Percentiles rank a stretch among this genome's conserved stretches.
phyloP scores from a whole-genome alignment of 2,329 filamentous ascomycete species.

The Cladosporium sp. region DNA sequence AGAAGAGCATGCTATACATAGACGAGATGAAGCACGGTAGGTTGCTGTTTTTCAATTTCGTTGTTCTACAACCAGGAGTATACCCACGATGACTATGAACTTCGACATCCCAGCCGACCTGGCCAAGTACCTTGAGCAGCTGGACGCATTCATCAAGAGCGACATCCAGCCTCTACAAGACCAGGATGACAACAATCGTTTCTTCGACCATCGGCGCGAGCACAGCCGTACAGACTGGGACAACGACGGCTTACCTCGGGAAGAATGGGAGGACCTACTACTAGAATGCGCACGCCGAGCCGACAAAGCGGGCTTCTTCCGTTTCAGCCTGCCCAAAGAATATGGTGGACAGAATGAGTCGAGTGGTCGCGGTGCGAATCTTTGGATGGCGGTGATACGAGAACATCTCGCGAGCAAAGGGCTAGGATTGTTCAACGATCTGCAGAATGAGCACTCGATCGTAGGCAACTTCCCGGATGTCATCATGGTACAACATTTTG shows the following conservation, averaged over 20 bases:
- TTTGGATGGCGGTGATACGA: constrained; percentile 61
- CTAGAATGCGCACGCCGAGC: constrained; percentile 47
- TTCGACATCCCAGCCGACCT: constrained; percentile 54
- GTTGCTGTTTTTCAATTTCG: neutral
- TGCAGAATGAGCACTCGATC: constrained; percentile 61
- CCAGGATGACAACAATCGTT: constrained; percentile 56
- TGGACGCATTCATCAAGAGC: constrained; percentile 55
- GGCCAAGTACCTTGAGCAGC: constrained; percentile 44
- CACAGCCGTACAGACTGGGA: constrained; percentile 60
- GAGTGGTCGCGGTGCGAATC: constrained; percentile 46
- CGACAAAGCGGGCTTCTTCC: constrained; percentile 58
- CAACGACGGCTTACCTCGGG: constrained; percentile 51
- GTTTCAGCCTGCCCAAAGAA: constrained; percentile 53
- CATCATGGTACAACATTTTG: constrained; percentile 60
- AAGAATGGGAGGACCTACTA: constrained; percentile 57
- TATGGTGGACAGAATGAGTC: constrained; percentile 51
- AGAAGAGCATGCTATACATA: neutral
- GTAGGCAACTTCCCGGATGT: constrained; percentile 61
- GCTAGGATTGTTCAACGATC: constrained; percentile 58
- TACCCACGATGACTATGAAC: constrained; percentile 39
- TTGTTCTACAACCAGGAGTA: neutral
- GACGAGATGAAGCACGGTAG: neutral
- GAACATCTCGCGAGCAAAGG: constrained; percentile 58
- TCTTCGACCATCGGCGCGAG: constrained; percentile 63
- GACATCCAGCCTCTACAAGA: constrained; percentile 54